These are phyloP conservation scores for Alternaria triticimaculans DNA, from an alignment of 2,329 filamentous ascomycete genomes.

Conservation along the genomic window DNA sequence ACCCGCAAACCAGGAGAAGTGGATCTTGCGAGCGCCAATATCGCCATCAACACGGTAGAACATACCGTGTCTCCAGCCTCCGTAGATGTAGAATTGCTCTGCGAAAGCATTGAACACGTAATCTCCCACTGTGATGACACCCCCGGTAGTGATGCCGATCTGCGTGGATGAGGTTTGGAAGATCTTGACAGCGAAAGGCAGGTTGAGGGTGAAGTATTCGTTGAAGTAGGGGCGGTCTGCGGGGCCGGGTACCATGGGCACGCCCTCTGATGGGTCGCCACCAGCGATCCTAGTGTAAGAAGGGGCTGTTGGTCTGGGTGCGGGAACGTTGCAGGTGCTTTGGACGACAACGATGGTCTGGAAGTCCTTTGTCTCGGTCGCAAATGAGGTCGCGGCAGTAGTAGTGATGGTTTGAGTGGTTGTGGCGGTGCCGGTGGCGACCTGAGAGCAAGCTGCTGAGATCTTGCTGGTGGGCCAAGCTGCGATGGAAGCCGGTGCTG, in stretches of 20 bases:
- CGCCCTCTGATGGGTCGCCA: not conserved
- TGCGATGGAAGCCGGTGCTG: not conserved
- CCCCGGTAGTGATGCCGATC: not conserved
- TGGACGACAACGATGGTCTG: not conserved
- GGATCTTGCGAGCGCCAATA: not conserved
- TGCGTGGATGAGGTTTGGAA: not conserved
- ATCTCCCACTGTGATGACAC: not conserved
- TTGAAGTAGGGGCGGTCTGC: not conserved
- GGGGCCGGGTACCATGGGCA: not conserved
- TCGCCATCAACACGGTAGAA: not conserved
- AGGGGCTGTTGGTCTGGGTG: not conserved
- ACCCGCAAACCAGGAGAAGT: not conserved
- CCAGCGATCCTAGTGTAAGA: not conserved
- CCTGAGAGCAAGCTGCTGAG: not conserved
- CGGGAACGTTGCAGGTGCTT: not conserved
- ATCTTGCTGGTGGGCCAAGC: not conserved
- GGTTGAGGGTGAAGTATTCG: not conserved
- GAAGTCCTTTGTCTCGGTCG: not conserved
- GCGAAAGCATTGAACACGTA: not conserved
- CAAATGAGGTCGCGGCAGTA: not conserved
- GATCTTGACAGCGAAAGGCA: not conserved
- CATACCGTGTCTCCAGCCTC: not conserved
- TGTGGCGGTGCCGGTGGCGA: not conserved
- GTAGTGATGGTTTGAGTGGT: not conserved
- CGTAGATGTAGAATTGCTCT: not conserved